Base-by-base conservation (phyloP, 148 eudicot genomes). In the Chenopodium album region DNA sequence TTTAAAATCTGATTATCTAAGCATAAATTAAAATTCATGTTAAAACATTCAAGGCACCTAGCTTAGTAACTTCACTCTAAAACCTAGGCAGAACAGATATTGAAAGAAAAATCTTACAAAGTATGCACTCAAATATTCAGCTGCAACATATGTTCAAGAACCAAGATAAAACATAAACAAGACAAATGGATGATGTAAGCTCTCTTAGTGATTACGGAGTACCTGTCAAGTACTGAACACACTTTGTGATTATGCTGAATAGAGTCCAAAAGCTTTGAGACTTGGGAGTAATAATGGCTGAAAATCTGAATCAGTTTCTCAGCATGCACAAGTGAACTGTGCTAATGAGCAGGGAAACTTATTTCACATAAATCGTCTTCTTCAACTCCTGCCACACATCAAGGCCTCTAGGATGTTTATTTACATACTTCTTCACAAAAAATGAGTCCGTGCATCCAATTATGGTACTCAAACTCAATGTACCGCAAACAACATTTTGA, bases 361-460 rank as follows among this genome's bases (percentile, higher is more conserved):
- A 60, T 54, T 77, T 83, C 26, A 73, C 76, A 20, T 79, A 79
- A 71, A 84, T 77, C 28, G 83, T 66, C 80, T 87, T 85, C 83
- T 87, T 91, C 68, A 92, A 87, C 48, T 78, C 72, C 67, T 87
- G 76, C 97, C 97, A 95, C 44, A 82, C 80, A 68, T 83, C 70
- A 75, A 79, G 90, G 32, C 98, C 97, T 77, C 44, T 63, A 50
- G 94, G 94, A 80, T 94, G 94, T 70, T 37, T 82, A 72, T 85
- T 82, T 34, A 93, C 98, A 79, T 85, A 90, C 63, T 20, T 78
- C 73, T 41, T 79, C 52, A 84, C 34, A 63, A 95, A 95, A 54
- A 63, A 6, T 67, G 79, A 68, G 20, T 92, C 95, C 28, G 93
- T 68, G 86, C 85, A 80, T 37, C 87, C 79, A 44, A 93, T 37